Evolutionary conservation across 1,284 basidiomycete species (phyloP), one percentile per base, ranked within the genome.

Genomic region (Kalmanozyma brasiliensis): DNA sequence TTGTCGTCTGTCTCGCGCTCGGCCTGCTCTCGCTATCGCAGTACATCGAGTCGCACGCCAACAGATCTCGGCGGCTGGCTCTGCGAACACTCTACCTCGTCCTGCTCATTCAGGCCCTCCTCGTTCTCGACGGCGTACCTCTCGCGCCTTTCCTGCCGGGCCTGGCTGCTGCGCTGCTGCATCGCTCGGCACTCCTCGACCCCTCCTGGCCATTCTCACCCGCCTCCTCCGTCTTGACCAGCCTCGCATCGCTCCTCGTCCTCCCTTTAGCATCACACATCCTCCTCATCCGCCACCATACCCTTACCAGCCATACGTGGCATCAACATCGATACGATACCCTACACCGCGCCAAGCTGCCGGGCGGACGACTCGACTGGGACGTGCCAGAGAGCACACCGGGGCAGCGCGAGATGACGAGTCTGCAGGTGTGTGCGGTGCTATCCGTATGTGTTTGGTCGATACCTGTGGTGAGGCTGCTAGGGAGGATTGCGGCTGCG

Each of bases 291-390:
- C 53, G 61, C 20, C 55, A 55, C n/a, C 70, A 71, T 32, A 58
- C 49, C 0, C 37, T 71, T 9, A 57, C 36, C 33, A n/a, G 42
- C 8, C 51, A 52, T 23, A 43, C 63, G 14, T 71, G 68, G 68
- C 51, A 59, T 11, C 58, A 43, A 20, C 63, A 71, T 35, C 58
- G 63, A 19, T 66, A 62, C 52, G 68, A 71, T 32, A 53, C 55
- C 1, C 19, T 47, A 7, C 51, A 58, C 19, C 53, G 63, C 24
- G 51, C 58, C 23, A 58, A 51, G 41, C 36, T 65, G 29, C 58
- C 68, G 8, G 62, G 62, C 17, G 62, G 58, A 4, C 16, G 62
- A 16, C 58, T 66, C 8, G 68, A 71, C 41, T 71, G 68, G 68
- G 68, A 66, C 23, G 63, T 66, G 8, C 10, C 41, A 7, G 52